Evolutionary conservation across 2,329 filamentous ascomycete species (phyloP).

Genomic region (Penicillium paneum): DNA sequence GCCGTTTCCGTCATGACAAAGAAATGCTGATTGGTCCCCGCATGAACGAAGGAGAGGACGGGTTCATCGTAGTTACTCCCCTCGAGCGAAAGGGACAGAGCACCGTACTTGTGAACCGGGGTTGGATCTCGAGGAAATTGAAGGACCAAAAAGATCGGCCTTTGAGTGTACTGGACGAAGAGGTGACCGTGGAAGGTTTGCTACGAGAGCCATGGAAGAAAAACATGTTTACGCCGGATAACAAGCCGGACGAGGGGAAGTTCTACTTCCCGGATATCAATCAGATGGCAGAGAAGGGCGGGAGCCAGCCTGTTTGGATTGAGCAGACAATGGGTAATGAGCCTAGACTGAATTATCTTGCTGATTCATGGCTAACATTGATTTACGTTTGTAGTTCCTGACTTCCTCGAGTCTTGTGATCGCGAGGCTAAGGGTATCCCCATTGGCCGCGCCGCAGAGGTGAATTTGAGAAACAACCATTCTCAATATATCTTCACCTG

Average conservation of each 20-base stretch:
- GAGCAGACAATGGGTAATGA: slow-evolving; percentile 85
- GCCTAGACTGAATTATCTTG: slow-evolving; percentile 1
- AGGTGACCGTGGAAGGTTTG: slow-evolving; percentile 78
- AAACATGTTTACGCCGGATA: slow-evolving; percentile 95
- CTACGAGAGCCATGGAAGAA: slow-evolving; percentile 90
- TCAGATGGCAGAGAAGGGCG: slow-evolving; percentile 81
- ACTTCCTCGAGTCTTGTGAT: slow-evolving; percentile 71
- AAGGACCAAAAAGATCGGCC: slow-evolving; percentile 61
- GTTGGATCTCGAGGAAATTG: slow-evolving; percentile 83
- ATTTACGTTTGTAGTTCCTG: slow-evolving; percentile 58
- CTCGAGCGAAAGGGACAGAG: slow-evolving; percentile 63
- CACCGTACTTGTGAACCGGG: slow-evolving; percentile 81
- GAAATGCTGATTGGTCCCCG: slow-evolving; percentile 96
- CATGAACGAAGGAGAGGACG: slow-evolving; percentile 82
- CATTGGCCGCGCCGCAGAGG: slow-evolving; percentile 81
- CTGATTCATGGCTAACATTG: slow-evolving; percentile 15
- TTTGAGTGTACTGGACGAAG: slow-evolving; percentile 64
- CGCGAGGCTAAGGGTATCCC: slow-evolving; percentile 79
- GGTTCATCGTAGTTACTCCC: slow-evolving; percentile 88
- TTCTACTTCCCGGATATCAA: slow-evolving; percentile 94
- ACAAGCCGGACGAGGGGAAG: slow-evolving; percentile 74
- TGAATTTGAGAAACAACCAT: slow-evolving; percentile 94
- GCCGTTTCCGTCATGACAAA: slow-evolving; percentile 75
- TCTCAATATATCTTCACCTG: slow-evolving; percentile 98
- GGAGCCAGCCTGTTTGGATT: slow-evolving; percentile 87